Evolutionary conservation across 352 stramenopile genomes (phyloP).

Genomic region (Phytophthora cactorum): DNA sequence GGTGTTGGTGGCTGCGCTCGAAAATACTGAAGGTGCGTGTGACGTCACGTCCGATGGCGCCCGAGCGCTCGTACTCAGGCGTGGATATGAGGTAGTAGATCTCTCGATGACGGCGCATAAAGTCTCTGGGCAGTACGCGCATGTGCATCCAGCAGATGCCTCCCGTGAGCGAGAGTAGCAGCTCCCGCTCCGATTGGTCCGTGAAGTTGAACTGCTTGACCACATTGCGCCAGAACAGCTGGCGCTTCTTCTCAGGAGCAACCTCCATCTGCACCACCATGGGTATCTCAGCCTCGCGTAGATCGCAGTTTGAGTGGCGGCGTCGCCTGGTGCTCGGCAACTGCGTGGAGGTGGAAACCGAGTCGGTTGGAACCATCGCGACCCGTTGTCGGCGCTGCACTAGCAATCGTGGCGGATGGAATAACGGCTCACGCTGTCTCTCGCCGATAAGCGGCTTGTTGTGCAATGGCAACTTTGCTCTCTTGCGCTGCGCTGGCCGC

Average conservation of each 20-base stretch:
- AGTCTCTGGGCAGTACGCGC: slow-evolving; percentile 48
- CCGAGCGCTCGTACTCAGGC: slow-evolving; percentile 72
- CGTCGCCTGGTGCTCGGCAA: slow-evolving; percentile 6
- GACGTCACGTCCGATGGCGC: slow-evolving; percentile 79
- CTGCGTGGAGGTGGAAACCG: slow-evolving; percentile 6
- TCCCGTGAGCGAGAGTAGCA: slow-evolving; percentile 69
- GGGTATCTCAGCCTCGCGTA: slow-evolving; percentile 19
- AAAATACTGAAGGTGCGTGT: slow-evolving; percentile 90
- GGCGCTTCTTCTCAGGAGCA: slow-evolving; percentile 42
- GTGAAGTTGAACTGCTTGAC: slow-evolving; percentile 85
- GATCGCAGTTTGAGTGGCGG: slow-evolving; percentile 35
- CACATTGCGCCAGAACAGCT: slow-evolving; percentile 81
- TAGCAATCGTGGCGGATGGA: background rate
- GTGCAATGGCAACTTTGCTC: slow-evolving; percentile 12
- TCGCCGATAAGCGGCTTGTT: slow-evolving; percentile 7
- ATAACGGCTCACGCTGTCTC: slow-evolving; percentile 16
- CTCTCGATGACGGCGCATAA: slow-evolving; percentile 76
- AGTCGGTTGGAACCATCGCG: slow-evolving; percentile 29
- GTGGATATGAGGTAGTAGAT: slow-evolving; percentile 80
- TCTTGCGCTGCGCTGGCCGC: background rate
- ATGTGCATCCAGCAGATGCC: slow-evolving; percentile 75
- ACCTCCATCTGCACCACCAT: slow-evolving; percentile 19
- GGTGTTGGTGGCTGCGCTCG: slow-evolving; percentile 53
- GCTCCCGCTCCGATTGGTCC: slow-evolving; percentile 60
- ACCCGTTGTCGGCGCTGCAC: slow-evolving; percentile 3